These are phyloP conservation scores for Priceomyces fermenticarens DNA, from an alignment of 805 yeast species.

Conservation along the genomic window DNA sequence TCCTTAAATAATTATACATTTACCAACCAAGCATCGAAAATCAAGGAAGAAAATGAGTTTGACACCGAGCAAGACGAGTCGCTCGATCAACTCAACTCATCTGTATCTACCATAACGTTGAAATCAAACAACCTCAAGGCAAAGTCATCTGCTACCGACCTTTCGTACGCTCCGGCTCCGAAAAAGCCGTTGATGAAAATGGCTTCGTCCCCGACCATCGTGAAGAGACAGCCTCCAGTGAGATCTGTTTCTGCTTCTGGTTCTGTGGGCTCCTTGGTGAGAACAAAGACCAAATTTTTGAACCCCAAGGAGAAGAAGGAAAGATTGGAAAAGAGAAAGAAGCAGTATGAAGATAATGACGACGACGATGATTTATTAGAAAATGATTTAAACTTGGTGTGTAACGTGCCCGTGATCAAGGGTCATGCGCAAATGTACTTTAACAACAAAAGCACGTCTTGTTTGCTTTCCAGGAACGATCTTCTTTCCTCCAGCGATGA, in stretches of 20 bases:
- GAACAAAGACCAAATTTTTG: slow-evolving; percentile 34
- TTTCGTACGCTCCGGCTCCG: background rate
- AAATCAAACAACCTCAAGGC: slow-evolving; percentile 1
- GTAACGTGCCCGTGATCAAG: slow-evolving; percentile 42
- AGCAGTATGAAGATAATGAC: slow-evolving; percentile 37
- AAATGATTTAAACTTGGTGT: slow-evolving; percentile 38
- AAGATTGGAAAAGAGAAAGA: slow-evolving; percentile 34
- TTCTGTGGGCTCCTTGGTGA: slow-evolving; percentile 17
- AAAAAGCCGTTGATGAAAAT: background rate
- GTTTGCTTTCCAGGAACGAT: slow-evolving; percentile 23
- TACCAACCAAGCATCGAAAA: slow-evolving; percentile 4
- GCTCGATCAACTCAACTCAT: slow-evolving; percentile 8
- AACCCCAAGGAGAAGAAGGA: slow-evolving; percentile 37
- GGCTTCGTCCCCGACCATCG: slow-evolving; percentile 1
- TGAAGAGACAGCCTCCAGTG: slow-evolving; percentile 1
- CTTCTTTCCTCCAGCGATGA: slow-evolving; percentile 21
- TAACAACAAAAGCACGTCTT: slow-evolving; percentile 12
- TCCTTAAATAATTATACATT: slow-evolving; percentile 8
- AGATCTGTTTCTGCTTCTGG: slow-evolving; percentile 12
- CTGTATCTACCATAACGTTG: slow-evolving; percentile 19
- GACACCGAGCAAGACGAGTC: slow-evolving; percentile 6
- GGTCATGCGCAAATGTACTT: slow-evolving; percentile 32
- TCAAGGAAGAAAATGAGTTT: slow-evolving; percentile 5
- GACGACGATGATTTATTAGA: slow-evolving; percentile 40
- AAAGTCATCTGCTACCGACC: slow-evolving; percentile 1